Percentiles rank a stretch among this genome's conserved stretches.
Evolutionary conservation across 179 eudicot species (phyloP).

Genomic region (Spergularia azorica): DNA sequence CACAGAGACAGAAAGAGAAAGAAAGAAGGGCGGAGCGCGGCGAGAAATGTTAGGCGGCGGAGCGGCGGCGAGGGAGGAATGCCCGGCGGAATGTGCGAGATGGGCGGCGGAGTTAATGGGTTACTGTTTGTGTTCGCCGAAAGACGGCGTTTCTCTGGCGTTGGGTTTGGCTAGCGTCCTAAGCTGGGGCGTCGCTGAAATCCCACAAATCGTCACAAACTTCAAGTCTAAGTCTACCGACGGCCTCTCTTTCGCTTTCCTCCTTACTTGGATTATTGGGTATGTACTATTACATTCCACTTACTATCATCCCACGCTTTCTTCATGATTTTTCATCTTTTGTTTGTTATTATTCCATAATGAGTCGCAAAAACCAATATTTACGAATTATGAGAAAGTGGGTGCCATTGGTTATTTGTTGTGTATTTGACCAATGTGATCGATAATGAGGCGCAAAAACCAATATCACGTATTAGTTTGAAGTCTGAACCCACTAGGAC

Average conservation of each 20-base stretch:
- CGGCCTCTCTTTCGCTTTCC: constrained; percentile 66
- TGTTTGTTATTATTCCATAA: not conserved
- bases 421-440: too few relatives aligned
- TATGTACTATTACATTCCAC: constrained; percentile 6
- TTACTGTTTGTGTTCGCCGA: constrained; percentile 39
- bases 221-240: constrained; percentile 53
- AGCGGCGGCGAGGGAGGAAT: constrained; percentile 1
- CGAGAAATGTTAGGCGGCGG: too few relatives aligned
- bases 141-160: constrained; percentile 40
- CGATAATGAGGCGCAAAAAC: too few relatives aligned
- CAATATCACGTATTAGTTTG: too few relatives aligned
- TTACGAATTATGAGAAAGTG: too few relatives aligned
- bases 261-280: constrained; percentile 76
- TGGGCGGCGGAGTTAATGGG: constrained; percentile 43
- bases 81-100: constrained; percentile 36
- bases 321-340: too few relatives aligned
- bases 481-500: too few relatives aligned
- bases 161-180: constrained; percentile 58
- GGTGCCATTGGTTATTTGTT: too few relatives aligned
- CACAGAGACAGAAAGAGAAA: too few relatives aligned
- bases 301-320: not conserved
- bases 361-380: too few relatives aligned
- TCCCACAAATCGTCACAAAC: constrained; percentile 70
- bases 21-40: too few relatives aligned
- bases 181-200: constrained; percentile 68